A percentile compares a stretch with the other conserved stretches of the same genome.
These are phyloP conservation scores for Helicocarpus griseus DNA, from an alignment of 2,329 filamentous ascomycete species.

Conservation along the genomic window DNA sequence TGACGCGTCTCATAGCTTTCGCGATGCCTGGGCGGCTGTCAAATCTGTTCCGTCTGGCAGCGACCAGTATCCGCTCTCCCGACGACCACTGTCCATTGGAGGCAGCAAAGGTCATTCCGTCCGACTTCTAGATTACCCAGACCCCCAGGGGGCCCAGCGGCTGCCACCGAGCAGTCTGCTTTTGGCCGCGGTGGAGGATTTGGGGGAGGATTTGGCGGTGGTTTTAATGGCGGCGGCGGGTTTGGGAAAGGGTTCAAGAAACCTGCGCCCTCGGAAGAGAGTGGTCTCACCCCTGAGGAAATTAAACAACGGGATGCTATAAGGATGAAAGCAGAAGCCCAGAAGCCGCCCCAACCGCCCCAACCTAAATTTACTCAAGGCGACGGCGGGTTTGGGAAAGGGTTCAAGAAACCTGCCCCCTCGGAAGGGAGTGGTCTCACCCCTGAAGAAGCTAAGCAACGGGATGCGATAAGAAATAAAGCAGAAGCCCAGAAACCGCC, in stretches of 20 bases:
- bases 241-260: neutral
- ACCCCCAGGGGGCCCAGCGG: neutral
- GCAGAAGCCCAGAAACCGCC: too few species aligned
- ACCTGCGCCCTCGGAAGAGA: neutral
- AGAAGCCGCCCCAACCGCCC: neutral
- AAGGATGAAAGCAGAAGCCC: neutral
- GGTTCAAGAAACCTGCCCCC: too few species aligned
- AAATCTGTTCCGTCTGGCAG: conserved; percentile 1
- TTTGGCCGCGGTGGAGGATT: conserved; percentile 1
- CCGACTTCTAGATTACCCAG: neutral
- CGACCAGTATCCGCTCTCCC: neutral
- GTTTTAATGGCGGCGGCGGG: too few species aligned
- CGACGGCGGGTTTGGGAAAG: too few species aligned
- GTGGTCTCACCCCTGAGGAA: conserved; percentile 14
- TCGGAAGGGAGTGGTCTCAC: too few species aligned
- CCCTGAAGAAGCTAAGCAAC: too few species aligned
- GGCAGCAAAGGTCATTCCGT: neutral
- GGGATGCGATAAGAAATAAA: too few species aligned
- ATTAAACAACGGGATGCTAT: conserved; percentile 10
- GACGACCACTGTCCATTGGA: neutral
- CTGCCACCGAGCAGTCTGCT: neutral
- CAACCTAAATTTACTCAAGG: neutral
- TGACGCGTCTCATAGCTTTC: neutral
- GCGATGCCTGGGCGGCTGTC: conserved; percentile 4
- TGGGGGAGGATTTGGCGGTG: neutral